A percentile compares a stretch with the other conserved stretches of the same genome.
phyloP scores from a whole-genome alignment of 306 rosid species.

The Trichosanthes cucumerina region DNA sequence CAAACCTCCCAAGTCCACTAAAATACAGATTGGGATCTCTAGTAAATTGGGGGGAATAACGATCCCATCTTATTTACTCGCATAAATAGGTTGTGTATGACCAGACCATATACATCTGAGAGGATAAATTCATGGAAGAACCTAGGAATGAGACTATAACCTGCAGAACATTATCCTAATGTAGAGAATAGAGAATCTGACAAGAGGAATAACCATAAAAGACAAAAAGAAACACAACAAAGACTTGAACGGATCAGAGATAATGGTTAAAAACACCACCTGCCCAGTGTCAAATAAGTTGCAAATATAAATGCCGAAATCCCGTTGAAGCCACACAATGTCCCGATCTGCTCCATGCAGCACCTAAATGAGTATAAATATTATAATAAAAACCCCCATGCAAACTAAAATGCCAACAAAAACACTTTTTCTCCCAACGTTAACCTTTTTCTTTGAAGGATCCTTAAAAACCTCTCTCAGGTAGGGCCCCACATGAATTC shows the following conservation, averaged over 20 bases:
- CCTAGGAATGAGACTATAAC: background rate
- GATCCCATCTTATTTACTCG: background rate
- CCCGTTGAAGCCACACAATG: slow-evolving; percentile 88
- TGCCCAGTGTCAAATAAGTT: slow-evolving; percentile 94
- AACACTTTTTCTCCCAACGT: background rate
- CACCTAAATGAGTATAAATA: slow-evolving; percentile 49
- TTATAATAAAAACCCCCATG: slow-evolving; percentile 11
- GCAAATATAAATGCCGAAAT: slow-evolving; percentile 90
- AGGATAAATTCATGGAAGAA: background rate
- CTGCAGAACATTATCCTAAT: background rate
- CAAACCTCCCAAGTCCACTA: background rate
- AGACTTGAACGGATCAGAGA: background rate
- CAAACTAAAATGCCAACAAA: background rate
- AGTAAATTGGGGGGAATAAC: background rate
- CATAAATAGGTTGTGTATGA: background rate
- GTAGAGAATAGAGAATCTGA: background rate
- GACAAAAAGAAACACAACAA: background rate
- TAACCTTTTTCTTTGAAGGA: slow-evolving; percentile 81
- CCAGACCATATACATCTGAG: background rate
- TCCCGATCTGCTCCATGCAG: slow-evolving; percentile 97
- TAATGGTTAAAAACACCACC: slow-evolving; percentile 34
- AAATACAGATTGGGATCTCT: background rate
- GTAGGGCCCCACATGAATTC: slow-evolving; percentile 77
- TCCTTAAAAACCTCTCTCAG: slow-evolving; percentile 88
- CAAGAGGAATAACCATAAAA: background rate